A percentile compares a stretch with the other conserved stretches of the same genome.
phyloP scores from a whole-genome alignment of 2,329 filamentous ascomycete genomes.

The Aotearoamyces nothofagi region DNA sequence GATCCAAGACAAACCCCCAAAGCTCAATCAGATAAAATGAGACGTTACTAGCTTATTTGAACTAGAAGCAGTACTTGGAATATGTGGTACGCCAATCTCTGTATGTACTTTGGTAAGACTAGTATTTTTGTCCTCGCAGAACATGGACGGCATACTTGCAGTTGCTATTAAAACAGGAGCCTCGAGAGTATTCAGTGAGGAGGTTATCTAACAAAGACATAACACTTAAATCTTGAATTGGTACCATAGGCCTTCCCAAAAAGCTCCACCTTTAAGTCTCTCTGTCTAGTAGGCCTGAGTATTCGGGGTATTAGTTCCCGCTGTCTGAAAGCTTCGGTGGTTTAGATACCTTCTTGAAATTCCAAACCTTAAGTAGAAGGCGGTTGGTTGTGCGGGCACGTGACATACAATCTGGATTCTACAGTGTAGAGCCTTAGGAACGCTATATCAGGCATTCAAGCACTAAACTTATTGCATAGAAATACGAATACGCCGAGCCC shows the following conservation, averaged over 20 bases:
- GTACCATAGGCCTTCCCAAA: constrained; percentile 33
- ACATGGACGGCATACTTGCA: constrained; percentile 52
- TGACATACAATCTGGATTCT: constrained; percentile 31
- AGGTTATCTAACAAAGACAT: background rate
- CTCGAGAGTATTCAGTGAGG: constrained; percentile 1
- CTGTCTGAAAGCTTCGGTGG: constrained; percentile 39
- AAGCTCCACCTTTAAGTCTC: constrained; percentile 34
- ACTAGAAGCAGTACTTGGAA: constrained; percentile 47
- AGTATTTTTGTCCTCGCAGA: constrained; percentile 49
- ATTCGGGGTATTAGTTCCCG: constrained; percentile 46
- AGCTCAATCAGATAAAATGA: too few relatives aligned
- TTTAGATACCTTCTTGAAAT: constrained; percentile 34
- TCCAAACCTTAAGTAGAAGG: constrained; percentile 38
- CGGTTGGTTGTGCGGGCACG: constrained; percentile 38
- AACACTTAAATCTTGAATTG: constrained; percentile 1
- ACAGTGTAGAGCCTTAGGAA: constrained; percentile 29
- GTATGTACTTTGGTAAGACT: constrained; percentile 48
- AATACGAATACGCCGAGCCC: too few relatives aligned
- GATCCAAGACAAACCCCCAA: too few relatives aligned
- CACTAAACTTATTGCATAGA: too few relatives aligned
- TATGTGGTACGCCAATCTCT: constrained; percentile 46
- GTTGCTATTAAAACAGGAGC: constrained; percentile 47
- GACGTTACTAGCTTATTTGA: too few relatives aligned
- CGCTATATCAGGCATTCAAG: too few relatives aligned
- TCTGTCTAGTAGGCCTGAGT: constrained; percentile 38